A percentile compares a stretch with the other conserved stretches of the same genome.
Conservation (phyloP, 148 eudicot species). For the Rhododendron griersonianum region DNA sequence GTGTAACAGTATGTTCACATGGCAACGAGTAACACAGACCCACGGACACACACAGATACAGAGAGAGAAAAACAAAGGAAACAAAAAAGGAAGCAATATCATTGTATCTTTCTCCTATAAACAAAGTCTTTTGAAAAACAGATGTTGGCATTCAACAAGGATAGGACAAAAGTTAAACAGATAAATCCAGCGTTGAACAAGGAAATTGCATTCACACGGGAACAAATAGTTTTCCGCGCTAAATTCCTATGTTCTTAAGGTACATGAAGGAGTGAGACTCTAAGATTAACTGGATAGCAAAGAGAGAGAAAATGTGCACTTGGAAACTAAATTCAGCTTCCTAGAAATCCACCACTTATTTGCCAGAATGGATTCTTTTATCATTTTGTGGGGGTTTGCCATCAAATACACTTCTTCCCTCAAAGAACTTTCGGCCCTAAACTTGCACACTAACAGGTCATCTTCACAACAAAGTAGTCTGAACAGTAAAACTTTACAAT, state of each 20-base stretch:
- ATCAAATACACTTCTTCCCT: neutral
- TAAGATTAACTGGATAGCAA: neutral
- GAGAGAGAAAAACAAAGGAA: neutral
- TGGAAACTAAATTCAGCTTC: neutral
- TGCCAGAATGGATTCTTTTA: neutral
- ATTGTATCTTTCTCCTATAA: neutral
- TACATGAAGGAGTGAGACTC: neutral
- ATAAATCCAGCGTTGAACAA: neutral
- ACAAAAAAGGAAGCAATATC: neutral
- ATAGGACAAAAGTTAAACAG: neutral
- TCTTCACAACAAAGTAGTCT: neutral
- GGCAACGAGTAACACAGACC: neutral
- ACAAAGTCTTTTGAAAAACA: neutral
- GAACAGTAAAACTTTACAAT: neutral
- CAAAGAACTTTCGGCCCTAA: neutral
- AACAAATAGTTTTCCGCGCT: neutral
- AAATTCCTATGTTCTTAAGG: neutral
- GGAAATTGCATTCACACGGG: neutral
- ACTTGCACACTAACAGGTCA: neutral
- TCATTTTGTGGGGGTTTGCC: neutral
- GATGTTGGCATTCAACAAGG: neutral
- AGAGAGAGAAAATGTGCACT: neutral
- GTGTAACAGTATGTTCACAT: neutral
- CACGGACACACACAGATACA: neutral
- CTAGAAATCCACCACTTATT: neutral